These are phyloP conservation scores for Vachellia collinsii DNA, from an alignment of 306 rosid species.

Conservation along the genomic window DNA sequence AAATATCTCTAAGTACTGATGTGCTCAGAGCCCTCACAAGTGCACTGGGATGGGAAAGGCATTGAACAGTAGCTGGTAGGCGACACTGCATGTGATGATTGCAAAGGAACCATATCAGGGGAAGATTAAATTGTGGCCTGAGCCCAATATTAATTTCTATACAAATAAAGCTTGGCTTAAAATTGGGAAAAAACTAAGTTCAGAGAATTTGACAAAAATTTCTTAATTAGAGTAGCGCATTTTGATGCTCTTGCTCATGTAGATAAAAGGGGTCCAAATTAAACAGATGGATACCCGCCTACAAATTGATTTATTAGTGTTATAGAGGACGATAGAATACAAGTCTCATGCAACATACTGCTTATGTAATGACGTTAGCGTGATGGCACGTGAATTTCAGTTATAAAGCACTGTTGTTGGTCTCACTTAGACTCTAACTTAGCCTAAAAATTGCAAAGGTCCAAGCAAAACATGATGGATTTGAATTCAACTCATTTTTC, in stretches of 20 bases:
- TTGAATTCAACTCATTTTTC: background rate
- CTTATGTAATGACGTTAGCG: background rate
- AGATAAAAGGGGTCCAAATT: background rate
- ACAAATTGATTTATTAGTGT: background rate
- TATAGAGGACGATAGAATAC: background rate
- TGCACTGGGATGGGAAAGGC: slow-evolving; percentile 93
- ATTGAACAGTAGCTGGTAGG: slow-evolving; percentile 74
- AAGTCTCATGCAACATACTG: background rate
- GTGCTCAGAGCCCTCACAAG: slow-evolving; percentile 82
- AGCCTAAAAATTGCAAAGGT: background rate
- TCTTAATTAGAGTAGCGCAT: background rate
- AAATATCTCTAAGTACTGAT: slow-evolving; percentile 90
- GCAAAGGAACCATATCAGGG: background rate
- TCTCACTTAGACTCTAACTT: background rate
- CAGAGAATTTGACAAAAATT: background rate
- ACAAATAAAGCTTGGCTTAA: background rate
- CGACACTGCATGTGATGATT: slow-evolving; percentile 71
- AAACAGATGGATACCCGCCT: background rate
- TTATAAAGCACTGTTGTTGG: background rate
- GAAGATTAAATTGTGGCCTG: background rate
- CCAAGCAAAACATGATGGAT: background rate
- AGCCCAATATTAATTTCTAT: background rate
- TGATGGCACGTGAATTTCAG: background rate
- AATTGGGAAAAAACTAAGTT: background rate
- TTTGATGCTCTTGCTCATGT: background rate